phyloP scores from a whole-genome alignment of 2,329 filamentous ascomycete genomes.

The Aureobasidium pullulans region DNA sequence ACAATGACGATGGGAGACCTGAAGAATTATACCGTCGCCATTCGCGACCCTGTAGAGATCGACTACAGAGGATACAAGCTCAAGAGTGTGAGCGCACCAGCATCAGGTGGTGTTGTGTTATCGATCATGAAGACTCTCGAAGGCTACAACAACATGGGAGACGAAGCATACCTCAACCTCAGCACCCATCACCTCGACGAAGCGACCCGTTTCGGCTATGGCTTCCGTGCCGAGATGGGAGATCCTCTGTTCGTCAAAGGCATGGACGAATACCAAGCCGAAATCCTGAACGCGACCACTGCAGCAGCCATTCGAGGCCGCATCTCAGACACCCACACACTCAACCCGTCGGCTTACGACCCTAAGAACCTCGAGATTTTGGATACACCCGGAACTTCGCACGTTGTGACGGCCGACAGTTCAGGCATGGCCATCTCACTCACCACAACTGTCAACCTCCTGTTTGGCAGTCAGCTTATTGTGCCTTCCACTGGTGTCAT shows the following conservation, averaged over 20 bases:
- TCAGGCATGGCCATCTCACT: slow-evolving; percentile 69
- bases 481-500: slow-evolving; percentile 78
- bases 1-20: slow-evolving; percentile 79
- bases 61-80: slow-evolving; percentile 60
- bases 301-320: slow-evolving; percentile 53
- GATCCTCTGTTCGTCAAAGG: slow-evolving; percentile 69
- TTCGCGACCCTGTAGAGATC: slow-evolving; percentile 52
- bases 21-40: slow-evolving; percentile 60
- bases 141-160: slow-evolving; percentile 60
- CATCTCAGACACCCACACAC: slow-evolving; percentile 66
- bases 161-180: slow-evolving; percentile 51
- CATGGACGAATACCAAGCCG: slow-evolving; percentile 55
- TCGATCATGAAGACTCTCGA: slow-evolving; percentile 76
- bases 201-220: slow-evolving; percentile 85
- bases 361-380: slow-evolving; percentile 58
- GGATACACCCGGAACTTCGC: slow-evolving; percentile 66
- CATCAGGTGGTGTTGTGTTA: slow-evolving; percentile 68
- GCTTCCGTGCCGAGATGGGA: slow-evolving; percentile 64
- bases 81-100: slow-evolving; percentile 63
- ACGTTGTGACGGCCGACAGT: slow-evolving; percentile 63
- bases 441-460: slow-evolving; percentile 80
- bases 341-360: slow-evolving; percentile 67
- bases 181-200: slow-evolving; percentile 79
- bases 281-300: slow-evolving; percentile 57
- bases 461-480: slow-evolving; percentile 74